These are phyloP conservation scores for Aspergillus novoparasiticus DNA, from an alignment of 2,329 filamentous ascomycete genomes.

Conservation along the genomic window DNA sequence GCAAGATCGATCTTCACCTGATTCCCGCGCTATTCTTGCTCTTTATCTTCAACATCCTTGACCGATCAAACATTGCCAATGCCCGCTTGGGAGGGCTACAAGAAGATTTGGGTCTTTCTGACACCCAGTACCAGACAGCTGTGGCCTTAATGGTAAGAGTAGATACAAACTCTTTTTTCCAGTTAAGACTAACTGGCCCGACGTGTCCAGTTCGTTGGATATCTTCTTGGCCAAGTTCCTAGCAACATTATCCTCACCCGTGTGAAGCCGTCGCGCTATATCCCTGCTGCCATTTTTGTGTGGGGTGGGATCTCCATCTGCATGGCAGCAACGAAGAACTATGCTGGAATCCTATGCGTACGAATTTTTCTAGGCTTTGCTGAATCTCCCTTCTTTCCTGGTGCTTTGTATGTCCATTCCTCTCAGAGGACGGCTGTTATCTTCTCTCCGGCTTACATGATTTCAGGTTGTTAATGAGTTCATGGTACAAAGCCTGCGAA, in stretches of 20 bases:
- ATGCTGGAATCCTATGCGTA: slow-evolving; percentile 23
- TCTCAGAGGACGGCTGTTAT: not conserved
- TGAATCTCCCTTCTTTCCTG: slow-evolving; percentile 62
- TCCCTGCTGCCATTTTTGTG: slow-evolving; percentile 38
- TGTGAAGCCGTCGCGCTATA: slow-evolving; percentile 32
- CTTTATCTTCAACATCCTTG: slow-evolving; percentile 47
- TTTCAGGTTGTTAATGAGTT: slow-evolving; percentile 26
- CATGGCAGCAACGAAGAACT: slow-evolving; percentile 43
- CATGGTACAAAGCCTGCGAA: slow-evolving; percentile 71
- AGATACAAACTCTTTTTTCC: not conserved
- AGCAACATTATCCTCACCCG: slow-evolving; percentile 36
- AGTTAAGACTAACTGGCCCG: not conserved
- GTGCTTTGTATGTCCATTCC: slow-evolving; percentile 36
- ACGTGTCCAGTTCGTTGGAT: slow-evolving; percentile 38
- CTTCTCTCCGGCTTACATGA: not conserved
- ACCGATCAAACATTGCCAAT: slow-evolving; percentile 69
- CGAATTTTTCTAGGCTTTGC: slow-evolving; percentile 46
- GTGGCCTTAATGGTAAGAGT: slow-evolving; percentile 61
- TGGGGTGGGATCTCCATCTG: slow-evolving; percentile 23
- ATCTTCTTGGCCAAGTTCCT: slow-evolving; percentile 53
- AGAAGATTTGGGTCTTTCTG: slow-evolving; percentile 58
- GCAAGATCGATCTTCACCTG: slow-evolving; percentile 21
- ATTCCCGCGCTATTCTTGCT: slow-evolving; percentile 19
- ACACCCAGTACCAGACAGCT: slow-evolving; percentile 65
- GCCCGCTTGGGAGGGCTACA: slow-evolving; percentile 68